Base-by-base conservation (phyloP, 23 red algal genomes). In the Chondrus crispus region DNA sequence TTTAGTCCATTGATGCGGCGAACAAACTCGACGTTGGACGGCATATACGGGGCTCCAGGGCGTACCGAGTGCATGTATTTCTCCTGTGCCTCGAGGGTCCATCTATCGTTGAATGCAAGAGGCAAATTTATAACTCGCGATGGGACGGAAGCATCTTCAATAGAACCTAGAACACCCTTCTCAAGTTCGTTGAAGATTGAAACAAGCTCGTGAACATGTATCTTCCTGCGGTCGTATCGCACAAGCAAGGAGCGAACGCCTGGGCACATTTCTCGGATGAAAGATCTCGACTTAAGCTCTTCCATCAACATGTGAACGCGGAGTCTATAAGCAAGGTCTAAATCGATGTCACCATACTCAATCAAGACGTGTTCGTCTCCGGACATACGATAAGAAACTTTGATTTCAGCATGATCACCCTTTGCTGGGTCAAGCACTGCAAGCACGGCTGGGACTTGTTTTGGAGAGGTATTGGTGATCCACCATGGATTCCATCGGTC, bases 1-100 rank as follows among this genome's bases (percentile, higher is more conserved):
- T 64, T 45, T 32, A 94, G 83, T 13, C 92, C 92, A 42, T 94
- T 94, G 71, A 94, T 94, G 2, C 92, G 92, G 44, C 92, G 92
- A 42, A 94, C 75, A 74, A 94, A 94, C 53, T 94, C 92, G 10
- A 94, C 83, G 46, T 94, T 94, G 35, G 92, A 94, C 3, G 92
- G 92, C 92, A 94, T 81, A 49, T 94, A 94, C 2, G 92, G 92
- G 12, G 92, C 92, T 53, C 81, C 42, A 4, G 92, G 82, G 40
- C 92, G 92, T 45, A 94, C 83, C 1, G 92, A 94, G 20, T 63
- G 92, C 33, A 88, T 48, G 30, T 94, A 94, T 39, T 73, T 70
- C 1, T 38, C 26, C 55, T 88, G 92, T 2, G 82, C 92, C n/a
- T 87, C 82, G 20, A 32, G 26, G 11, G 81, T 94, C 92, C 92